Evolutionary conservation across 1,139 yeast species (phyloP).

Genomic region (Suhomyces yuchorum): DNA sequence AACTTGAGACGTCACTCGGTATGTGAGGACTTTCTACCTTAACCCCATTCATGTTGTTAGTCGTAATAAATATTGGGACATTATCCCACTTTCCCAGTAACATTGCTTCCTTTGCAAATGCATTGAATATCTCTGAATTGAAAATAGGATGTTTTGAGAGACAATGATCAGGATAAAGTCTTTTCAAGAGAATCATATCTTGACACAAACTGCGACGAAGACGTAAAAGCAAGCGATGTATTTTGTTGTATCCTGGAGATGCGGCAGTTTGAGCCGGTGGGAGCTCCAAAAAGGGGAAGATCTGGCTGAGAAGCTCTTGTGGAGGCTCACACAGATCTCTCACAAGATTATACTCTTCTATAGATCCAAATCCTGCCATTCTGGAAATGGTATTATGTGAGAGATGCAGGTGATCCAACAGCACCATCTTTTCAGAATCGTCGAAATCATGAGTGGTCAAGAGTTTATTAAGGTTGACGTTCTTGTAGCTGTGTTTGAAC

Average conservation of each 20-base stretch:
- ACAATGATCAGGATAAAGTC: constrained; percentile 30
- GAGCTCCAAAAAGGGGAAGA: constrained; percentile 35
- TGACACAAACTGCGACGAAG: constrained; percentile 33
- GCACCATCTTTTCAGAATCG: constrained; percentile 12
- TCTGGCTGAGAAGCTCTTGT: constrained; percentile 24
- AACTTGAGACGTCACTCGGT: neutral
- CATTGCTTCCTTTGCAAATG: constrained; percentile 23
- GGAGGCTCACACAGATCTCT: constrained; percentile 35
- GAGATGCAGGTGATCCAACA: constrained; percentile 18
- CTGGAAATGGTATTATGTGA: constrained; percentile 22
- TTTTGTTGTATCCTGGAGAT: constrained; percentile 13
- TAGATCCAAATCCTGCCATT: constrained; percentile 29
- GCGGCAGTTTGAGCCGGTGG: constrained; percentile 3
- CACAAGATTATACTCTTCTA: constrained; percentile 23
- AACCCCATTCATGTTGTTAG: neutral
- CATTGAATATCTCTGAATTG: constrained; percentile 24
- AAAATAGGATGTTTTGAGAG: constrained; percentile 33
- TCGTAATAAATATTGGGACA: constrained; percentile 5
- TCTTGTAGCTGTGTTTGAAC: constrained; percentile 26
- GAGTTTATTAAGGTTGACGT: constrained; percentile 25
- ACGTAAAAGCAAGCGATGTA: constrained; percentile 24
- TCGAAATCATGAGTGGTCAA: constrained; percentile 21
- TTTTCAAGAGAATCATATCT: constrained; percentile 36
- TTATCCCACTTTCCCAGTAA: constrained; percentile 13
- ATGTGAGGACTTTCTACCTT: neutral